Evolutionary conservation across 2,329 filamentous ascomycete species (phyloP).

Genomic region (Macrophomina tecta): DNA sequence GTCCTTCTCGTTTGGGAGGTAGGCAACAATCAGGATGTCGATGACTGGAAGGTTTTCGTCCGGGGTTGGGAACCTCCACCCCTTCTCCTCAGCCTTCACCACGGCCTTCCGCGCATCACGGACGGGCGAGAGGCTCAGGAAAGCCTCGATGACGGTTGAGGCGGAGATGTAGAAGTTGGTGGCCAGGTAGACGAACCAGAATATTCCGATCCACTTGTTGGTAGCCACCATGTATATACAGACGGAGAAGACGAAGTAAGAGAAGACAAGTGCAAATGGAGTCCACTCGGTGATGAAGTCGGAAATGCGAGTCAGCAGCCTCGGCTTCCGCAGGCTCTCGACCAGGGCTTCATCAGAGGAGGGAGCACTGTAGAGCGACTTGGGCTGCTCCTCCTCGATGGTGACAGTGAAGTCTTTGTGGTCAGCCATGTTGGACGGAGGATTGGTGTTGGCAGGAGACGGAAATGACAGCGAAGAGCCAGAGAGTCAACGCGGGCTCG

Average conservation of each 20-base stretch:
- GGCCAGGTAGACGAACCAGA: slow-evolving; percentile 53
- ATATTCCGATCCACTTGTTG: slow-evolving; percentile 45
- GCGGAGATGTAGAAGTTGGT: slow-evolving; percentile 54
- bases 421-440: slow-evolving; percentile 35
- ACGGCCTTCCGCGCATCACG: slow-evolving; percentile 46
- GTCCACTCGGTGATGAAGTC: slow-evolving; percentile 49
- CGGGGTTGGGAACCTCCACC: slow-evolving; percentile 51
- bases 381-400: slow-evolving; percentile 35
- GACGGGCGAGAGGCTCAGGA: slow-evolving; percentile 47
- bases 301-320: slow-evolving; percentile 31
- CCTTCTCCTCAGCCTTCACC: slow-evolving; percentile 45
- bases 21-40: slow-evolving; percentile 57
- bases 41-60: slow-evolving; percentile 50
- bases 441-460: background rate
- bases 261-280: slow-evolving; percentile 48
- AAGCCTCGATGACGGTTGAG: slow-evolving; percentile 50
- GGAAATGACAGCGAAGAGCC: slow-evolving; percentile 27
- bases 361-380: slow-evolving; percentile 24
- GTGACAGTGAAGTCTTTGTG: slow-evolving; percentile 37
- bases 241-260: slow-evolving; percentile 51
- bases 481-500: slow-evolving; percentile 3
- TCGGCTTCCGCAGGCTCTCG: slow-evolving; percentile 27
- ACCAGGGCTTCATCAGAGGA: slow-evolving; percentile 14
- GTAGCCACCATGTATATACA: slow-evolving; percentile 51
- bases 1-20: slow-evolving; percentile 58